phyloP scores from a whole-genome alignment of 306 rosid genomes.

The Trifolium pratense region DNA sequence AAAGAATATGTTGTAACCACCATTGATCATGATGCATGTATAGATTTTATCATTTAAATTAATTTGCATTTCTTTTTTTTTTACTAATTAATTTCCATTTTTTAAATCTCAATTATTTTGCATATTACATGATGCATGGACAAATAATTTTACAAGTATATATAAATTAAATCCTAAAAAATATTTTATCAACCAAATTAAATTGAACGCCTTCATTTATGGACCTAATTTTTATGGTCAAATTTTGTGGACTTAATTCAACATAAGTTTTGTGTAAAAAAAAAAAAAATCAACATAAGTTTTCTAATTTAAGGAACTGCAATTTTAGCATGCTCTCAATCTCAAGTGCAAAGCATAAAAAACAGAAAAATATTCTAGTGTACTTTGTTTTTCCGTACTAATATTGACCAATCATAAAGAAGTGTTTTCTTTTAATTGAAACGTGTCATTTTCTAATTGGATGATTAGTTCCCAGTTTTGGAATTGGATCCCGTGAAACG shows the following conservation, averaged over 20 bases:
- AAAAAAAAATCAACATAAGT: too few species aligned
- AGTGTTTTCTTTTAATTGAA: not conserved
- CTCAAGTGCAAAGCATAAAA: not conserved
- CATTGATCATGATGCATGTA: too few species aligned
- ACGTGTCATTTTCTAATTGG: conserved; percentile 3
- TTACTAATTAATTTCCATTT: too few species aligned
- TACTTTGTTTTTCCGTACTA: not conserved
- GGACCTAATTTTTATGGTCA: not conserved
- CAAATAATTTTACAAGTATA: too few species aligned
- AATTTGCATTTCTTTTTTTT: too few species aligned
- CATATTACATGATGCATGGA: too few species aligned
- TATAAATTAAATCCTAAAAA: not conserved
- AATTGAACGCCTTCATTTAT: not conserved
- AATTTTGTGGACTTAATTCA: not conserved
- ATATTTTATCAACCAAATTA: not conserved
- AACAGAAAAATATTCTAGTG: not conserved
- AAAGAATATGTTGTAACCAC: too few species aligned
- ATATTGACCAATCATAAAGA: not conserved
- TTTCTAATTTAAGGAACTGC: not conserved
- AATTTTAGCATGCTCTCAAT: not conserved
- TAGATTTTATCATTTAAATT: too few species aligned
- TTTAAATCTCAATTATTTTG: too few species aligned
- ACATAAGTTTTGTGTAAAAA: too few species aligned
- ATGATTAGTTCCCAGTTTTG: rapidly evolving
- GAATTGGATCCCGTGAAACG: not conserved